Conservation (phyloP, 768 basidiomycete genomes). For the Termitomyces sp. region DNA sequence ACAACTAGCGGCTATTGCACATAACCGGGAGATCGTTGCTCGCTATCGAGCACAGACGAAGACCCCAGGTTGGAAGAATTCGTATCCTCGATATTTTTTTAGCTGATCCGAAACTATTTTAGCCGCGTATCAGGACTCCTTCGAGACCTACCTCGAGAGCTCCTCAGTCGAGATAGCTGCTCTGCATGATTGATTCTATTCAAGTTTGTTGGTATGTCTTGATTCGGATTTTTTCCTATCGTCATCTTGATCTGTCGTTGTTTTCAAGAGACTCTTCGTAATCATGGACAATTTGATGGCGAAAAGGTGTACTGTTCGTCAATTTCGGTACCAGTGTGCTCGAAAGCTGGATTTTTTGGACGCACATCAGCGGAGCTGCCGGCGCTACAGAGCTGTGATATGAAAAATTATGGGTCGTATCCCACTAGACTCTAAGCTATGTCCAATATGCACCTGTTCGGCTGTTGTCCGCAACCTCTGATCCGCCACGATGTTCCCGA, state of each 20-base stretch:
- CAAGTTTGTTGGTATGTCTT: background rate
- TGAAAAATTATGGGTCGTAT: background rate
- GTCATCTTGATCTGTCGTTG: background rate
- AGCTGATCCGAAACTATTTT: constrained; percentile 1
- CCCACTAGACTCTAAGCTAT: background rate
- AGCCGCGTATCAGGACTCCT: constrained; percentile 63
- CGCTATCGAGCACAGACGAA: constrained; percentile 56
- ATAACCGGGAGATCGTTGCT: constrained; percentile 71
- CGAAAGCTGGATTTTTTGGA: background rate
- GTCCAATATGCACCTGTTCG: background rate
- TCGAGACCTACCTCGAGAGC: constrained; percentile 52
- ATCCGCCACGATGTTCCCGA: background rate
- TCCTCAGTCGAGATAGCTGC: constrained; percentile 62
- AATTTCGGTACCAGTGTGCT: too few species aligned
- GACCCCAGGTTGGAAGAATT: constrained; percentile 40
- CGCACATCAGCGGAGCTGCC: background rate
- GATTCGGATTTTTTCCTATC: background rate
- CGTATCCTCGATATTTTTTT: background rate
- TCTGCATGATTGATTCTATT: constrained; percentile 49
- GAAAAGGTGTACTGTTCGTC: background rate
- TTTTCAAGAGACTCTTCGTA: background rate
- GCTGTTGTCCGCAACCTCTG: background rate
- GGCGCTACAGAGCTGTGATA: background rate
- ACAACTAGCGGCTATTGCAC: constrained; percentile 71
- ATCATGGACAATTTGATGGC: background rate